Base-by-base conservation (phyloP, 352 stramenopile species). In the Pythium sukuiense region DNA sequence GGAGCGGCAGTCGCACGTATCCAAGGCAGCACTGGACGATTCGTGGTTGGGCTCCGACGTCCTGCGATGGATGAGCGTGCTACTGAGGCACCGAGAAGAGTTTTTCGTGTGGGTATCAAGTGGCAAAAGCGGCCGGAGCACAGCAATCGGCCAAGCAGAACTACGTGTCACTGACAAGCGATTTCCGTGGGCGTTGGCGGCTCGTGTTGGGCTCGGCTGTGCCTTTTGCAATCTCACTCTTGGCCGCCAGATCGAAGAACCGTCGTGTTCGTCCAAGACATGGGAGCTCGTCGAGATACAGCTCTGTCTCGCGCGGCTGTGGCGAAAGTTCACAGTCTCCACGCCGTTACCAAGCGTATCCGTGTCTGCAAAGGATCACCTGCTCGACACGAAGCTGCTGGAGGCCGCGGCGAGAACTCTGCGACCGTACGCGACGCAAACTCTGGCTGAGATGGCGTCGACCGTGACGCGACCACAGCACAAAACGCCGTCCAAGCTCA, bases 251-350 rank as follows among this genome's bases (percentile, higher is more conserved):
- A 16, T 72, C 32, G 45, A 56, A 26, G 6, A 16, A 2, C 27
- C 30, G 2, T 18, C 30, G 16, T n/a, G 18, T n/a, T 56, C 32
- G 3, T 12, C 1, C 3, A 7, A 35, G 12, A 43, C 61, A 12
- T 73, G 67, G 67, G 56, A 60, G 48, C 49, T 69, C 27, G 29
- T 65, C n/a, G 67, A 73, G 33, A 39, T 62, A 14, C 60, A 69
- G 55, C 49, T 73, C 11, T 60, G 45, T 27, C 52, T 73, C 2
- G 24, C n/a, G 7, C 55, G 61, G 7, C 20, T 73, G 4, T 73
- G 67, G 67, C 67, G 61, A 9, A 60, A 64, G 37, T 72, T 68
- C 55, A 55, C 32, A n/a, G 52, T 52, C 0, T 61, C 55, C 2
- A 69, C 61, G 14, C 46, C 61, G 0, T 29, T 60, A 14, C 30